Percentiles rank a stretch among this genome's conserved stretches.
These are phyloP conservation scores for Wickerhamia fluorescens DNA, from an alignment of 805 yeast species.

Conservation along the genomic window DNA sequence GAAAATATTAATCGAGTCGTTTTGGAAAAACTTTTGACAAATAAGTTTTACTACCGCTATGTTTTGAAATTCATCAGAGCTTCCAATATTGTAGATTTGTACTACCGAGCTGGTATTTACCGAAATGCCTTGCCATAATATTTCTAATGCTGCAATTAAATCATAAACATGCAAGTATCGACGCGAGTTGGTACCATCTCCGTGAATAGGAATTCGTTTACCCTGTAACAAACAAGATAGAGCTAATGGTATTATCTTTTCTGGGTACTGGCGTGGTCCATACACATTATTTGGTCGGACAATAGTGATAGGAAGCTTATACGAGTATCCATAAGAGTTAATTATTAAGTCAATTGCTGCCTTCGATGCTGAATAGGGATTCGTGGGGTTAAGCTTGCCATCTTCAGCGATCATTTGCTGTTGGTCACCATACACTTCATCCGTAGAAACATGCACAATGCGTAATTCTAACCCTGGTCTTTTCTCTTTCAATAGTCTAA, in stretches of 20 bases:
- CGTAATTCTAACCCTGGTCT: slow-evolving; percentile 5
- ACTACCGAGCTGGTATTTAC: slow-evolving; percentile 1
- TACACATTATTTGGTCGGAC: slow-evolving; percentile 47
- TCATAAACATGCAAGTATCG: slow-evolving; percentile 42
- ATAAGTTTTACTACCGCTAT: slow-evolving; percentile 16
- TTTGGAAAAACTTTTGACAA: slow-evolving; percentile 8
- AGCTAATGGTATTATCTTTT: slow-evolving; percentile 38
- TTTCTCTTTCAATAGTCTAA: slow-evolving; percentile 11
- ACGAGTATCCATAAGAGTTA: slow-evolving; percentile 38
- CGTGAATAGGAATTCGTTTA: slow-evolving; percentile 35
- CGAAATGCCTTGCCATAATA: too few relatives aligned
- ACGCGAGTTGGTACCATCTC: slow-evolving; percentile 38
- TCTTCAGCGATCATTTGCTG: slow-evolving; percentile 23
- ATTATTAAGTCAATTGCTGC: slow-evolving; percentile 47
- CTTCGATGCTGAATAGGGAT: slow-evolving; percentile 52
- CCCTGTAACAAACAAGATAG: slow-evolving; percentile 13
- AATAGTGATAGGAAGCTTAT: slow-evolving; percentile 32
- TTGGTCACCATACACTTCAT: slow-evolving; percentile 52
- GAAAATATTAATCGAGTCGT: slow-evolving; percentile 1
- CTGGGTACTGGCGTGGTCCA: slow-evolving; percentile 50
- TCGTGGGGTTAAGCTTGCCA: slow-evolving; percentile 40
- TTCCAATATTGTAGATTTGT: slow-evolving; percentile 18
- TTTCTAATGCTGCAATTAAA: slow-evolving; percentile 30
- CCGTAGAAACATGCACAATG: slow-evolving; percentile 48
- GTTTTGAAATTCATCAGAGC: slow-evolving; percentile 18